Evolutionary conservation across 164 flowering plant species (phyloP), one percentile per base, ranked within the genome.

Genomic region (Kingdonia uniflora): DNA sequence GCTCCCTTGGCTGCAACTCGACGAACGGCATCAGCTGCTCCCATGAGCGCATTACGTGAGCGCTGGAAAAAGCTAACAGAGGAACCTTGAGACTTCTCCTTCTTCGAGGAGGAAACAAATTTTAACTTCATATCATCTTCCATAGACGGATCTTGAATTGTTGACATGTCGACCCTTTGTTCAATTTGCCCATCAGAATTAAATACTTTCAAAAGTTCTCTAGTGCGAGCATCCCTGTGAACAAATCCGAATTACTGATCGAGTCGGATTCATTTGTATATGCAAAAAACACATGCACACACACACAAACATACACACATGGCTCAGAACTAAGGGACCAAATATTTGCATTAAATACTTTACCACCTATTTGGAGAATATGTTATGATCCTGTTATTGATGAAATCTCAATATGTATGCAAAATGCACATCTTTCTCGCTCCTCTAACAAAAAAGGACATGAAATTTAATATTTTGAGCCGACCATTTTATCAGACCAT

Each of bases 21-120:
- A 14, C 99, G 89, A 24, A 94, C 96, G 59, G 95, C 99, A 72
- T 85, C 99, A 46, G 96, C 99, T 35, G 99, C 99, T 70, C 97
- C 99, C 77, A 87, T 76, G 58, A 94, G 78, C 56, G 99, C 99
- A 70, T 83, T 94, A 11, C 99, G 84, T 19, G 99, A 94, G 15
- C 97, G 78, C 58, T 85, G 95, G 55, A 94, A 71, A 62, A 53
- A 53, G n/a, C 51, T 47, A 25, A 92, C 6, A 29, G 35, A 17
- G 19, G 69, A 6, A 37, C 84, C 82, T 52, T 71, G 82, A 6
- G 81, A 20, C 54, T 87, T 94, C 61, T 94, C 99, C 73, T 94
- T 94, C 58, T 84, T 94, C 6, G 87, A 53, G 21, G 68, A 14
- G 33, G 95, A 72, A 51, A 68, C 86, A 64, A 74, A 65, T 57